Evolutionary conservation across 805 yeast species (phyloP), one percentile per base, ranked within the genome.

Genomic region (Sugiyamaella marilandica): DNA sequence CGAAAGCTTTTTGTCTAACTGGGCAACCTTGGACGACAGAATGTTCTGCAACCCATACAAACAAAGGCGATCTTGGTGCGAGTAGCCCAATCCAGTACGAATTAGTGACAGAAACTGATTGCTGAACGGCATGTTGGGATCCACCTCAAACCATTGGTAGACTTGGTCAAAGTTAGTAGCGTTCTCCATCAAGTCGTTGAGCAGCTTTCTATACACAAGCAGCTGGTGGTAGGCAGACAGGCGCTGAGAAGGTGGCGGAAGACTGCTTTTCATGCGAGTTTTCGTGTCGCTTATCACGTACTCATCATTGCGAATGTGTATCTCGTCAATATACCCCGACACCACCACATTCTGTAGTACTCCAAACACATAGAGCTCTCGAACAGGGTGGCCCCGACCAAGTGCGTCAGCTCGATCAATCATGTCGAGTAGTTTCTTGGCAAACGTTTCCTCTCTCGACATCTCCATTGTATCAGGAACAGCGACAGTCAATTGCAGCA

Each of bases 211-310:
- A 50, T 68, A 68, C 7, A 59, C 41, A 35, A 64, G 53, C n/a
- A 66, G 50, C 53, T 68, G 72, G 47, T 68, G 72, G 44, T 60
- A 65, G 2, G 72, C 72, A 3, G 64, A 54, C 2, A 62, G 56
- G 47, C 58, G 50, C 46, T 62, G 62, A 19, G 52, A 49, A 5
- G 11, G 39, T 4, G 49, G 31, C 2, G 65, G 65, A 14, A 61
- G 47, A 13, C 47, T 29, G 10, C 19, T 19, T 3, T 39, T 8
- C 7, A 24, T 10, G 39, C 65, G 35, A 14, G 70, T 62, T 46
- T 68, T 68, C 10, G 70, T 66, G 24, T 68, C 72, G 8, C 53
- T 50, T 9, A 68, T 53, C 18, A 48, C 51, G 35, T 61, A 13
- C 14, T 46, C 43, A 16, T 53, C 45, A n/a, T 54, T 50, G 3